phyloP scores from a whole-genome alignment of 106 monocot species.

The Dendrobium nobile region DNA sequence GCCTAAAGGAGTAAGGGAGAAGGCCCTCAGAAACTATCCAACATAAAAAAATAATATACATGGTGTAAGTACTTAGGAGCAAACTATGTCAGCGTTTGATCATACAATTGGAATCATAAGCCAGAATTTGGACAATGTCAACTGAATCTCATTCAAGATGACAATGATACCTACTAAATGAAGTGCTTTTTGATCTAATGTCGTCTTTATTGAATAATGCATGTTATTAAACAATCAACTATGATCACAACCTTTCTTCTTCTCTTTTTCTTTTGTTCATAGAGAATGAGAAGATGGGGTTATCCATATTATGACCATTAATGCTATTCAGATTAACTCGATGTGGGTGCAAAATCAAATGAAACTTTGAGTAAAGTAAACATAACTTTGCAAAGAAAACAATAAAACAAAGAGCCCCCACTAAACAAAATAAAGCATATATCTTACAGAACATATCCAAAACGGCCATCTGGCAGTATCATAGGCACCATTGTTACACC shows the following conservation, averaged over 20 bases:
- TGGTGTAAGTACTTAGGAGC: too few relatives aligned
- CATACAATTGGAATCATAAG: too few relatives aligned
- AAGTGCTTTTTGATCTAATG: not conserved
- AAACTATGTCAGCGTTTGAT: too few relatives aligned
- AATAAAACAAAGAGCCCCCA: not conserved
- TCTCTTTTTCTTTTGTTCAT: not conserved
- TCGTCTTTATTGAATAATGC: not conserved
- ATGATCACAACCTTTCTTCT: not conserved
- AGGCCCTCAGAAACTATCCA: not conserved
- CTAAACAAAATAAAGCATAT: not conserved
- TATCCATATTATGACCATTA: not conserved
- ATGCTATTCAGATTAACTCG: not conserved
- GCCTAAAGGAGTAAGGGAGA: not conserved
- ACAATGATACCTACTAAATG: not conserved
- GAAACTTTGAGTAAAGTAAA: not conserved
- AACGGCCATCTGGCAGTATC: constrained; percentile 40
- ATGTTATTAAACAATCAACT: not conserved
- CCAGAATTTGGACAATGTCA: not conserved
- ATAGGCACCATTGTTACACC: constrained; percentile 44
- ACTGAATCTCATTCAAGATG: not conserved
- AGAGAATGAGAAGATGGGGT: not conserved
- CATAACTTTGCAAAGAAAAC: not conserved
- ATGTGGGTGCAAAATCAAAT: not conserved
- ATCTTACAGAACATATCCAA: constrained; percentile 25
- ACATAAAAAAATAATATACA: too few relatives aligned